A percentile compares a stretch with the other conserved stretches of the same genome.
Conservation (phyloP, 2,329 filamentous ascomycete genomes). For the Aureobasidium pullulans region DNA sequence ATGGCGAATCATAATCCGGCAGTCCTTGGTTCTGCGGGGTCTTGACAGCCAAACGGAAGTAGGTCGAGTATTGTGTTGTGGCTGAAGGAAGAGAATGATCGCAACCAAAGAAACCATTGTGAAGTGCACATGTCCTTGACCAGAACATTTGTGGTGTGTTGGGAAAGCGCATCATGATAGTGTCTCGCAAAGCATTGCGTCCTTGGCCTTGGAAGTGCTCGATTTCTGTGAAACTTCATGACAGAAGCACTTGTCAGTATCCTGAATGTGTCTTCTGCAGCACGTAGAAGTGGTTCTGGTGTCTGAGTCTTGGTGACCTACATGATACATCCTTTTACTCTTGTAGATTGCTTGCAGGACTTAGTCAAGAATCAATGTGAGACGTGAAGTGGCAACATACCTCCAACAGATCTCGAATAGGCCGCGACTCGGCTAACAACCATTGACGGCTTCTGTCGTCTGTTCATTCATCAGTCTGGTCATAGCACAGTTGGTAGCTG, state of each 20-base stretch:
- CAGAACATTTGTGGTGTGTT: neutral
- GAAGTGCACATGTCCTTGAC: neutral
- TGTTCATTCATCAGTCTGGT: neutral
- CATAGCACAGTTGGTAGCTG: neutral
- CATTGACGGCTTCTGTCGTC: neutral
- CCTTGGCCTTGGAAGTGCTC: neutral
- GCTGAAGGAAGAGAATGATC: neutral
- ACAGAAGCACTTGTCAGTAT: neutral
- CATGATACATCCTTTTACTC: neutral
- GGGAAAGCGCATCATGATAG: neutral
- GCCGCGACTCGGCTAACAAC: neutral
- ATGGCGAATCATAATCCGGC: neutral
- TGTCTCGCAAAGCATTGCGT: neutral
- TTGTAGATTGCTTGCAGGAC: neutral
- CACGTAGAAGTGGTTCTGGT: too few relatives aligned
- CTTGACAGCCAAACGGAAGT: neutral
- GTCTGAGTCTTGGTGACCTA: neutral
- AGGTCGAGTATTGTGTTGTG: neutral
- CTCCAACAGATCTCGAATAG: neutral
- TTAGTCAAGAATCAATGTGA: neutral
- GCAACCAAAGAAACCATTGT: constrained; percentile 1
- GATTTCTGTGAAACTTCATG: neutral
- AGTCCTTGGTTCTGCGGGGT: neutral
- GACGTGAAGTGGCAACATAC: neutral
- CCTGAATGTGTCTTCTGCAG: too few relatives aligned